Evolutionary conservation across 176 grass and related monocot species (phyloP).

Genomic region (Oryza glumipatula): DNA sequence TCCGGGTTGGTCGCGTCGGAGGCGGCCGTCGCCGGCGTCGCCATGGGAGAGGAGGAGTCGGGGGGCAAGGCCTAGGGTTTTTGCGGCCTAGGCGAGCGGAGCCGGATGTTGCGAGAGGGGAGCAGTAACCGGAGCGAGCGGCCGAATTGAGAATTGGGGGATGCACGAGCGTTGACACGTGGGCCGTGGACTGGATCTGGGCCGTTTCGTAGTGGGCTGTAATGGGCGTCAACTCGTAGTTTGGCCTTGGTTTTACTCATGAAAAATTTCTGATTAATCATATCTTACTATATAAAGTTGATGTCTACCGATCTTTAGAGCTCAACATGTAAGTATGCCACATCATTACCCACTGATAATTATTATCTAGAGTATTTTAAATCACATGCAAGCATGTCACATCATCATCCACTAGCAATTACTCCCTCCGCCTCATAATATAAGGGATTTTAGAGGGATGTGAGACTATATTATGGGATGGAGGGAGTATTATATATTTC

Average conservation of each 20-base stretch:
- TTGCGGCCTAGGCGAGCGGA: constrained; percentile 17
- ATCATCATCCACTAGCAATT: too few species aligned
- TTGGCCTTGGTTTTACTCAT: background rate
- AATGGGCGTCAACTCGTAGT: background rate
- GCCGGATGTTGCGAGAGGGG: constrained; percentile 15
- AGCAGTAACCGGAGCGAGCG: background rate
- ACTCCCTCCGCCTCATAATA: too few species aligned
- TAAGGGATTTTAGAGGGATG: too few species aligned
- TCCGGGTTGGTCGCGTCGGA: constrained; percentile 31
- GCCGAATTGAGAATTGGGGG: background rate
- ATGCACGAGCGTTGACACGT: background rate
- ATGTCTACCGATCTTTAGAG: too few species aligned
- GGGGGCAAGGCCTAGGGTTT: constrained; percentile 51
- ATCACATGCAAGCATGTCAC: too few species aligned
- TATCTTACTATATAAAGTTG: too few species aligned
- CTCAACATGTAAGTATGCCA: too few species aligned
- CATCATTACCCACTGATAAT: too few species aligned
- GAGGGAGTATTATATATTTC: too few species aligned
- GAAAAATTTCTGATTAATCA: background rate
- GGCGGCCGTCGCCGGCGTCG: constrained; percentile 38
- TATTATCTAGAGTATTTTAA: too few species aligned
- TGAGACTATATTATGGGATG: too few species aligned
- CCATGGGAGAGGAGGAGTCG: constrained; percentile 33
- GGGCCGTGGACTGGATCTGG: background rate
- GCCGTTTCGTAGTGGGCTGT: background rate